phyloP scores from a whole-genome alignment of 352 stramenopile species.

The Nothophytophthora sp. region DNA sequence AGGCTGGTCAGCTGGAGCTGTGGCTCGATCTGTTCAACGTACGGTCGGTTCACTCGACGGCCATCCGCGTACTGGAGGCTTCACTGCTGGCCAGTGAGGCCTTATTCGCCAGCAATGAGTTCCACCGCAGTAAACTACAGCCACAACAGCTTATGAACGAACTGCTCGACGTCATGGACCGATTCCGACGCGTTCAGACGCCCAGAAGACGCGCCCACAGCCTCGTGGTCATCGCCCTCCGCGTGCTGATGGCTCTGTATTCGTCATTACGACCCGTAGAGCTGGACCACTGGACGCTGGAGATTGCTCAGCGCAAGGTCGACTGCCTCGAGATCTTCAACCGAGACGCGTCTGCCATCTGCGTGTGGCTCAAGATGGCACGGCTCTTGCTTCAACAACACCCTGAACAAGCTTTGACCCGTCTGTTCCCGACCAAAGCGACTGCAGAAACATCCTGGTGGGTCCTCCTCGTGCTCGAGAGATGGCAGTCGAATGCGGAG shows the following conservation, averaged over 20 bases:
- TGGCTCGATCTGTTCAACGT: slow-evolving; percentile 34
- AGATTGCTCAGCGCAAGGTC: slow-evolving; percentile 17
- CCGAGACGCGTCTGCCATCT: slow-evolving; percentile 6
- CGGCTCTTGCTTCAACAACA: slow-evolving; percentile 17
- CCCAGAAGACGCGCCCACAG: slow-evolving; percentile 10
- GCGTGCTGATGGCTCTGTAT: slow-evolving; percentile 14
- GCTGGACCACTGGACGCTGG: slow-evolving; percentile 4
- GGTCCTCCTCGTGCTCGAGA: slow-evolving; percentile 16
- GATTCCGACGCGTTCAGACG: slow-evolving; percentile 17
- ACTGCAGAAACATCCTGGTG: slow-evolving; percentile 11
- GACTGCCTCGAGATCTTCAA: slow-evolving; percentile 17
- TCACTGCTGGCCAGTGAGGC: slow-evolving; percentile 31
- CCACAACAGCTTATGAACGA: slow-evolving; percentile 18
- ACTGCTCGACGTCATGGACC: slow-evolving; percentile 20
- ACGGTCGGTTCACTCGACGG: slow-evolving; percentile 27
- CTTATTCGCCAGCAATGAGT: slow-evolving; percentile 34
- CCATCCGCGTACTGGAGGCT: slow-evolving; percentile 30
- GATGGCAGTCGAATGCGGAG: slow-evolving; percentile 6
- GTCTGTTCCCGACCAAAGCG: slow-evolving; percentile 2
- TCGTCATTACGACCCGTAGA: slow-evolving; percentile 6
- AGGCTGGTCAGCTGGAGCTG: slow-evolving; percentile 29
- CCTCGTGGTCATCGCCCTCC: slow-evolving; percentile 21
- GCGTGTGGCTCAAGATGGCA: slow-evolving; percentile 18
- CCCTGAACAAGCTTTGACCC: slow-evolving; percentile 1
- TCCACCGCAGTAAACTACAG: slow-evolving; percentile 22